Evolutionary conservation across 495 filamentous ascomycete genomes (phyloP), one percentile per base, ranked within the genome.

Genomic region (Penicillium coffeae): DNA sequence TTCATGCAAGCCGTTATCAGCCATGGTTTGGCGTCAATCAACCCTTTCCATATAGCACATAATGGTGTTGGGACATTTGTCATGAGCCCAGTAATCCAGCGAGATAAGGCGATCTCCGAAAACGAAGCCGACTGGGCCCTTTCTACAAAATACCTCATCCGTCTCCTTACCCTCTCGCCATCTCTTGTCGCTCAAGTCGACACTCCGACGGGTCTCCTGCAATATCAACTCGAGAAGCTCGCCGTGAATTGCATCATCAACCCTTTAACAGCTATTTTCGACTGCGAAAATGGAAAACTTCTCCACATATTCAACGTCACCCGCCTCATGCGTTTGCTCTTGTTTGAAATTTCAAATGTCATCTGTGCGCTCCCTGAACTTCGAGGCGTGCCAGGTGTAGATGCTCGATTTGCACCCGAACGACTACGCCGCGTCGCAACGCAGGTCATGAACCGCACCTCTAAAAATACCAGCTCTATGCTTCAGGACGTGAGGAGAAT

Each of bases 231-330:
- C 8, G 85, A 91, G 45, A 86, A 95, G 59, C 73, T 96, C 1
- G 87, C 84, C 10, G 74, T 91, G 50, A 93, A 94, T 60, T 73
- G 80, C 33, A 69, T 92, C 41, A 82, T 97, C 45, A 89, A 93
- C 59, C 89, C 92, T 0, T 64, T 96, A 3, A 92, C 90, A 0
- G 85, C 79, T 3, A 60, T 94, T 2, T 71, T 88, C 45, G 71
- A 84, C 45, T 85, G 83, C 59, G 71, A 75, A 34, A 96, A 96
- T 53, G 88, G 91, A 20, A 73, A 78, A 32, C 59, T 96, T 0
- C 75, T 95, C 3, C 75, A 74, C 54, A 79, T 79, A 46, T 75
- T 75, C 49, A 64, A 77, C 38, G 71, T 83, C 3, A 73, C 73
- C 1, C 70, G 82, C 21, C 61, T 78, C 12, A 80, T 81, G 55